Percentiles rank a stretch among this genome's conserved stretches.
Conservation (phyloP, 2,329 filamentous ascomycete genomes). For the Pseudocercospora musae region DNA sequence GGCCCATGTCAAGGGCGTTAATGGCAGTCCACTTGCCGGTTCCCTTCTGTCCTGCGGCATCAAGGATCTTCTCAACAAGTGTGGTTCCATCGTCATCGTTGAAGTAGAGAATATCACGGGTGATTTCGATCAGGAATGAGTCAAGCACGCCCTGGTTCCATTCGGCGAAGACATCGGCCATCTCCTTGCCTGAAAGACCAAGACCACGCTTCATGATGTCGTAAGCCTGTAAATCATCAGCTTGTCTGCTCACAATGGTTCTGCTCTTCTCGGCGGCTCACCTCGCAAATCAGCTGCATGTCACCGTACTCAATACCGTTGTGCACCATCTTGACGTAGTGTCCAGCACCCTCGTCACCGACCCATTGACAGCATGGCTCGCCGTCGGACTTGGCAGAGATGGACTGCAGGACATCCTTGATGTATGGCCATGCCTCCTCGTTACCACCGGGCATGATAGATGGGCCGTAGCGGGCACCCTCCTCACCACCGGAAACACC, state of each 20-base stretch:
- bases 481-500: slow-evolving; percentile 99
- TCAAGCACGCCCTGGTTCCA: slow-evolving; percentile 99
- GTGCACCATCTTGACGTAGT: slow-evolving; percentile 99
- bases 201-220: slow-evolving; percentile 99
- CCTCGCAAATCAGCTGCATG: slow-evolving; percentile 99
- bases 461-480: slow-evolving; percentile 95
- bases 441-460: slow-evolving; percentile 97
- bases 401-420: slow-evolving; percentile 98
- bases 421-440: slow-evolving; percentile 97
- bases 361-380: slow-evolving; percentile 99
- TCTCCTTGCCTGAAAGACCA: slow-evolving; percentile 85
- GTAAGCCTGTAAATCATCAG: slow-evolving; percentile 67
- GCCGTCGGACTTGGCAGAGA: slow-evolving; percentile 93
- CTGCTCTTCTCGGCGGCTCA: slow-evolving; percentile 44
- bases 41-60: slow-evolving; percentile 98
- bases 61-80: slow-evolving; percentile 97
- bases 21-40: slow-evolving; percentile 99
- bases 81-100: slow-evolving; percentile 90
- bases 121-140: slow-evolving; percentile 99
- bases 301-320: slow-evolving; percentile 99
- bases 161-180: slow-evolving; percentile 87
- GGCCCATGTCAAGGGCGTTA: slow-evolving; percentile 96
- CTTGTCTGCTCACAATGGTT: neutral
- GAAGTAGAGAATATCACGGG: slow-evolving; percentile 96
- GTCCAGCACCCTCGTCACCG: slow-evolving; percentile 96